Conservation (phyloP, 2,329 filamentous ascomycete genomes). For the Helicocarpus griseus region DNA sequence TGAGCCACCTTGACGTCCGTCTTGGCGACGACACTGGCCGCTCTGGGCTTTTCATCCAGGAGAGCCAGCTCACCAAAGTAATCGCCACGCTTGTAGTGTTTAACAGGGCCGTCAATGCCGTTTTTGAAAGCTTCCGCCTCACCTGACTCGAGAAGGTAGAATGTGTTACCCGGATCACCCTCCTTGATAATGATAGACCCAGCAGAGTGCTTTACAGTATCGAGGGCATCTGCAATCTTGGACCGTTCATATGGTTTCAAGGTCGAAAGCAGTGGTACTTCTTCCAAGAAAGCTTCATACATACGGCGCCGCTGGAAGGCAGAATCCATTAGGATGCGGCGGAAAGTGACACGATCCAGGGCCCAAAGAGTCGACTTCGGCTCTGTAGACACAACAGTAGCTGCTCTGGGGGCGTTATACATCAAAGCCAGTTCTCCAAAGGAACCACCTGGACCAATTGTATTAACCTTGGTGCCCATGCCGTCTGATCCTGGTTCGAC, state of each 20-base stretch:
- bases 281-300: conserved; percentile 94
- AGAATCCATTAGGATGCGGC: conserved; percentile 95
- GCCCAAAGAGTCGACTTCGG: conserved; percentile 78
- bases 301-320: conserved; percentile 92
- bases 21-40: conserved; percentile 74
- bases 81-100: conserved; percentile 79
- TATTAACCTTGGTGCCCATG: conserved; percentile 71
- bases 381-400: conserved; percentile 80
- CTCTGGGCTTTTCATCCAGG: conserved; percentile 85
- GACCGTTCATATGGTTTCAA: conserved; percentile 88
- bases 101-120: conserved; percentile 60
- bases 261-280: conserved; percentile 73
- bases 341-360: conserved; percentile 90
- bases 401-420: conserved; percentile 96
- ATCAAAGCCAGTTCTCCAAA: conserved; percentile 96
- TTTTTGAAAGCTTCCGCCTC: conserved; percentile 79
- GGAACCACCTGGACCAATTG: conserved; percentile 77
- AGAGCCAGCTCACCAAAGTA: conserved; percentile 95
- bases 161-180: conserved; percentile 82
- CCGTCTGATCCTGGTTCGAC: conserved; percentile 70
- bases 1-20: conserved; percentile 89
- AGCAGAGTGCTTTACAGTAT: conserved; percentile 74
- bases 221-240: conserved; percentile 94
- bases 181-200: conserved; percentile 81
- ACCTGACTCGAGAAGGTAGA: conserved; percentile 82